Base-by-base conservation (phyloP, 345 rosid species). In the Carallia brachiata region DNA sequence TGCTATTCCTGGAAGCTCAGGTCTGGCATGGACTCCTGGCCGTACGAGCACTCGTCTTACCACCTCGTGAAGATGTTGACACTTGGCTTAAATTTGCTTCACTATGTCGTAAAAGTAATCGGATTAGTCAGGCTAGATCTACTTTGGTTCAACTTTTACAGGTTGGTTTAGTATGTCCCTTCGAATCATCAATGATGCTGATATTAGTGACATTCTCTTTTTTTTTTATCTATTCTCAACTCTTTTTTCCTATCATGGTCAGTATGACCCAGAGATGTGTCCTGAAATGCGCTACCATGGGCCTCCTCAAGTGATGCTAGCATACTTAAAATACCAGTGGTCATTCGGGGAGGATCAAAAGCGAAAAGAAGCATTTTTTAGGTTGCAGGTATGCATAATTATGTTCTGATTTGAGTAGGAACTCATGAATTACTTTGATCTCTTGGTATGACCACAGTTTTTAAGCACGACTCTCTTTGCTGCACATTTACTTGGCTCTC, bases 21-120 rank as follows among this genome's bases (percentile, higher is more conserved):
- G 98, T 92, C 54, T 95, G 99, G 99, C 99, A 95, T 88, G 84
- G 0, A 30, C 84, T 95, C 81, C 84, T 95, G 78, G 88, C 89
- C 61, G 97, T 95, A 66, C 85, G 97, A 75, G 97, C 99, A 36
- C 93, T 95, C 56, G 94, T 95, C 63, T 84, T 92, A 62, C 99
- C 99, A 53, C 99, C 99, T 30, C 83, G 94, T 0, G 97, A 90
- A 77, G 98, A 95, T 75, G 81, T 86, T 78, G 97, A 95, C 76
- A 89, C 85, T 23, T 95, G 98, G 99, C 92, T 95, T 68, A 92
- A 89, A 86, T 95, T 95, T 81, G 89, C 97, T 75, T 86, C 94
- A 32, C 97, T 92, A 65, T 95, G 99, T 81, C 88, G 91, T 52
- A 81, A 92, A 79, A 95, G 71, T 85, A 92, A 89, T 71, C 88